These are phyloP conservation scores for Epichloe scottii DNA, from an alignment of 2,329 filamentous ascomycete species.

Conservation along the genomic window DNA sequence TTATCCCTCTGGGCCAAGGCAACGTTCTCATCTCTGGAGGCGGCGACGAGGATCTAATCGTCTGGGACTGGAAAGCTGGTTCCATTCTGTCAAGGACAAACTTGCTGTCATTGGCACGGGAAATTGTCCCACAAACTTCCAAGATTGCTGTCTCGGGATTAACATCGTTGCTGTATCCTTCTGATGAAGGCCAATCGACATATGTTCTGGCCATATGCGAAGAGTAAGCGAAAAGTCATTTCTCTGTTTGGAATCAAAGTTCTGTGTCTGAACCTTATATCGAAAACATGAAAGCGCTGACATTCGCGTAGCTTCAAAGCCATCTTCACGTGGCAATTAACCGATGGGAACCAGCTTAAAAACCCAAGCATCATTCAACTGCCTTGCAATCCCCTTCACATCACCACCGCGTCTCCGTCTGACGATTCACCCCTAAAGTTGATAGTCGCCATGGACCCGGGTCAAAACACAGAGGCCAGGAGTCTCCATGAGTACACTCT, in stretches of 20 bases:
- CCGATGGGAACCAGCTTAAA: constrained; percentile 32
- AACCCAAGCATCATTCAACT: constrained; percentile 37
- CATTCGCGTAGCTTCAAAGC: constrained; percentile 37
- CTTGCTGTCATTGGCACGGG: constrained; percentile 31
- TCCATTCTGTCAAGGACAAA: constrained; percentile 40
- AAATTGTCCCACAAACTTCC: constrained; percentile 21
- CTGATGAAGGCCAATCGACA: constrained; percentile 14
- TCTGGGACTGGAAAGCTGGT: constrained; percentile 68
- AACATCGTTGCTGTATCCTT: constrained; percentile 21
- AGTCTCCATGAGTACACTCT: constrained; percentile 21
- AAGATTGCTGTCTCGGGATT: constrained; percentile 38
- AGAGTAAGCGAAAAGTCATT: constrained; percentile 31
- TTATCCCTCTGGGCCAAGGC: constrained; percentile 42
- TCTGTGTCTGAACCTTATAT: constrained; percentile 8
- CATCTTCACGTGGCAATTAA: constrained; percentile 52
- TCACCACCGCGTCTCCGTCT: constrained; percentile 18
- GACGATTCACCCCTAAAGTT: constrained; percentile 17
- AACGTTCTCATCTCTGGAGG: constrained; percentile 73
- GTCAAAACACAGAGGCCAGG: constrained; percentile 14
- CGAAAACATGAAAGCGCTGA: background rate
- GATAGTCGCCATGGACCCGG: constrained; percentile 28
- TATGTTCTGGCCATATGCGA: constrained; percentile 42
- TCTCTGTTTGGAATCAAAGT: background rate
- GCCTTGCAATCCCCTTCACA: constrained; percentile 53
- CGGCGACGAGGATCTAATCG: constrained; percentile 63